Conservation (phyloP, 1,284 basidiomycete genomes). For the Trichosporon sp. region DNA sequence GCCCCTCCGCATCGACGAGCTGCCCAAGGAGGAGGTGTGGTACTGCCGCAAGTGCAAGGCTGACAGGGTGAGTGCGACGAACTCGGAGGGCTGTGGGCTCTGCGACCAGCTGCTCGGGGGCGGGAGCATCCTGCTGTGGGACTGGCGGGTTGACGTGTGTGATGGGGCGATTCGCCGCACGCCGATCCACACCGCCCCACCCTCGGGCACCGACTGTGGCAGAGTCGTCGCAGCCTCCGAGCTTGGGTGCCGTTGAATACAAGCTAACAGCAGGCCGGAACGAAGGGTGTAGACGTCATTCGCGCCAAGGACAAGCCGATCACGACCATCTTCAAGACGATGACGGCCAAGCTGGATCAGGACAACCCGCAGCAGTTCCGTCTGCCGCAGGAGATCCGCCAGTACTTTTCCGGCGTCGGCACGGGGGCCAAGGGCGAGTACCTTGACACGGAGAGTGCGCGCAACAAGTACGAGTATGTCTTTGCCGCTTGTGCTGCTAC, state of each 20-base stretch:
- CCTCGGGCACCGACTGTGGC: neutral
- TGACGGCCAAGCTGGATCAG: constrained; percentile 36
- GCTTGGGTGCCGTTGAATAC: neutral
- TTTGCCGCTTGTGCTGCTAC: neutral
- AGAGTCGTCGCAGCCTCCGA: neutral
- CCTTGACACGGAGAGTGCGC: constrained; percentile 69
- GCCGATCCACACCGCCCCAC: neutral
- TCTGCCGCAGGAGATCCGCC: constrained; percentile 77
- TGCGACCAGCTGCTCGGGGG: neutral
- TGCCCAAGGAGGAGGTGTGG: constrained; percentile 84
- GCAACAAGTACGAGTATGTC: constrained; percentile 64
- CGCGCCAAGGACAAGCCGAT: constrained; percentile 29
- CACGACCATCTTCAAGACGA: constrained; percentile 30
- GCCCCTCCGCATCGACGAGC: constrained; percentile 79
- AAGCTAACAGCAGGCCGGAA: neutral
- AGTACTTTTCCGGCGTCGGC: constrained; percentile 74
- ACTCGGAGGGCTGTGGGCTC: neutral
- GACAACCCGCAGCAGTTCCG: constrained; percentile 65
- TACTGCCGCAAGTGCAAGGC: constrained; percentile 60
- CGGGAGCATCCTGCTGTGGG: neutral
- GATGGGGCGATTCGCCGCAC: neutral
- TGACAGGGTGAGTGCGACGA: constrained; percentile 34
- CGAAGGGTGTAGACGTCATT: neutral
- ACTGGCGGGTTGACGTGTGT: neutral
- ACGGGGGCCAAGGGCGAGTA: constrained; percentile 71